Evolutionary conservation across 2,329 filamentous ascomycete species (phyloP).

Genomic region (Talaromyces sp.): DNA sequence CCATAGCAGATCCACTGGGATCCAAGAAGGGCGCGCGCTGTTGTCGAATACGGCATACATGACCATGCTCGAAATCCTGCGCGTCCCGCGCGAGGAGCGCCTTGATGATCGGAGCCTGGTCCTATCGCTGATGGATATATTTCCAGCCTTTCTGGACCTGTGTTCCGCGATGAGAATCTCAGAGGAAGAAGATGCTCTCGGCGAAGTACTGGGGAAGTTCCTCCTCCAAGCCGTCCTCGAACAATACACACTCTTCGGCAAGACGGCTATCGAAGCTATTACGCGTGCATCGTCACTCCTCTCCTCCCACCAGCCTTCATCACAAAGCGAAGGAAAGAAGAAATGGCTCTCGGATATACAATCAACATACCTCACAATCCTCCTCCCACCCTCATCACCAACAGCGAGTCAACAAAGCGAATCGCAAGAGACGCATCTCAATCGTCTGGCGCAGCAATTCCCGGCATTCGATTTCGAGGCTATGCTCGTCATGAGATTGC

Average conservation of each 20-base stretch:
- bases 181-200: constrained; percentile 32
- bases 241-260: constrained; percentile 45
- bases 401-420: neutral
- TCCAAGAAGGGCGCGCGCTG: neutral
- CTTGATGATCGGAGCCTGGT: constrained; percentile 20
- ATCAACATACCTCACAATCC: constrained; percentile 3
- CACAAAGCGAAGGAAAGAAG: neutral
- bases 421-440: constrained; percentile 1
- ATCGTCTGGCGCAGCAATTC: constrained; percentile 22
- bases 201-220: constrained; percentile 48
- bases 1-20: too few species aligned
- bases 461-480: constrained; percentile 42
- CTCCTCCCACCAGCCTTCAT: neutral
- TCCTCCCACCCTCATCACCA: neutral
- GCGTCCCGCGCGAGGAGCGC: constrained; percentile 28
- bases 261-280: constrained; percentile 37
- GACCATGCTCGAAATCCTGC: constrained; percentile 27
- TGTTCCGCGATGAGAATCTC: constrained; percentile 28
- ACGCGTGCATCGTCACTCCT: constrained; percentile 30
- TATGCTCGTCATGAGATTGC: constrained; percentile 43
- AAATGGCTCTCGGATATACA: neutral
- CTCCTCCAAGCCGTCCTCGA: constrained; percentile 54
- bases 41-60: constrained; percentile 1
- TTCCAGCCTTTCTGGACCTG: constrained; percentile 51
- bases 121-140: constrained; percentile 42